Base-by-base conservation (phyloP, 2,329 filamentous ascomycete species). In the Shiraia sp. region DNA sequence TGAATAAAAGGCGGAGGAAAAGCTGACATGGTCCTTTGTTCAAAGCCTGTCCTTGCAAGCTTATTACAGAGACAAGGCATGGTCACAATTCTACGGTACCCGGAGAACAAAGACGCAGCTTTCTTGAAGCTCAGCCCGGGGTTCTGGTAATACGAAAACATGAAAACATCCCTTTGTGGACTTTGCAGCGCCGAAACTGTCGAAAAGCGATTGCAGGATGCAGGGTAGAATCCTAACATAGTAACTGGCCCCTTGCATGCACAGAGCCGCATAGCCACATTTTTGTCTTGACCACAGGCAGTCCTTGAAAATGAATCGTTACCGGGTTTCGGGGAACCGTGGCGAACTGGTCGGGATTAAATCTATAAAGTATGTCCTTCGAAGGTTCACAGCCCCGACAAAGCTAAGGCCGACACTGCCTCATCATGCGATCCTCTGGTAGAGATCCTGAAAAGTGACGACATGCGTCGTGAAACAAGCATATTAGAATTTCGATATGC, bases 181-280 rank as follows among this genome's bases (percentile, higher is more conserved):
- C 16, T 29, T 17, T 9, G 10, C 7, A 26, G 25, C 34, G 24
- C 34, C 25, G 10, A 6, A 14, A 14, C 31, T 14, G 26, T 28
- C 22, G 25, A 6, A 14, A 13, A 29, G 3, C 10, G 34, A 61
- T 57, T 31, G 49, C 33, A 40, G 48, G 45, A 19, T 56, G 51
- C 17, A 61, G 41, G 25, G 61, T 55, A 8, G 50, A 42, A 4
- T 55, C 53, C 9, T 59, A 47, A 17, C 48, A 34, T 12, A 42
- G 28, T 4, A 42, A 25, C 3, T 26, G 39, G 16, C 16, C 40
- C 40, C 30, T 38, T 38, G 40, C 30, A 38, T 30, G 30, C 17
- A 23, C 34, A 43, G 30, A 38, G 29, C 35, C 34, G 17, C 35
- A 33, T 10, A 38, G 29, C 33, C 33, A 17, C 25, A 28, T 22